Evolutionary conservation across 106 monocot species (phyloP).

Genomic region (Chionographis japonica): DNA sequence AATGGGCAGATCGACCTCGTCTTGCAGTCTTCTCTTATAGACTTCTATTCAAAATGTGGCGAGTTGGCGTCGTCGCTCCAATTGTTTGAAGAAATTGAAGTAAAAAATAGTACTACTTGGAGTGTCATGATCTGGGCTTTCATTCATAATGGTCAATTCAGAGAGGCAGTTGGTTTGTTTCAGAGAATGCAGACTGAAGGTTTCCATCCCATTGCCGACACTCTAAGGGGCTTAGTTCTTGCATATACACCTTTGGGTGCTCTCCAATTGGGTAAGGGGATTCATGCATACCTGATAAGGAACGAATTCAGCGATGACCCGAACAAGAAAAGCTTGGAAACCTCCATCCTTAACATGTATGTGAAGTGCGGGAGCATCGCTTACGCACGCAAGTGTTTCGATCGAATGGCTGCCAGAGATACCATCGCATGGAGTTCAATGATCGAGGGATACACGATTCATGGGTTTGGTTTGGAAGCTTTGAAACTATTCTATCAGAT

Average conservation of each 20-base stretch:
- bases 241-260: conserved; percentile 24
- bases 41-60: conserved; percentile 55
- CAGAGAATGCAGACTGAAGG: conserved; percentile 17
- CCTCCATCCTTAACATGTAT: conserved; percentile 54
- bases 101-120: conserved; percentile 11
- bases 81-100: conserved; percentile 34
- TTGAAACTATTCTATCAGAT: conserved; percentile 39
- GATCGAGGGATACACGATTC: conserved; percentile 46
- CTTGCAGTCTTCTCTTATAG: conserved; percentile 27
- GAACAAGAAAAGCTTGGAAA: conserved; percentile 16
- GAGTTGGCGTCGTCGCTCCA: conserved; percentile 17
- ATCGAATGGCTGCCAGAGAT: conserved; percentile 38
- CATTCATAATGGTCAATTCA: conserved; percentile 18
- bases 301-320: not conserved
- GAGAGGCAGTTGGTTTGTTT: conserved; percentile 24
- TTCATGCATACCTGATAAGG: conserved; percentile 44
- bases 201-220: conserved; percentile 14
- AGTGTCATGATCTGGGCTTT: conserved; percentile 37
- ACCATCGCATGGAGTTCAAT: conserved; percentile 53
- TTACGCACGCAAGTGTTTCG: conserved; percentile 38
- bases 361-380: conserved; percentile 36
- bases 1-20: conserved; percentile 31
- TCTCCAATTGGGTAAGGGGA: conserved; percentile 24
- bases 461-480: conserved; percentile 44
- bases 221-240: conserved; percentile 21